Evolutionary conservation across 495 filamentous ascomycete genomes (phyloP).

Genomic region (Aspergillus hancockii): DNA sequence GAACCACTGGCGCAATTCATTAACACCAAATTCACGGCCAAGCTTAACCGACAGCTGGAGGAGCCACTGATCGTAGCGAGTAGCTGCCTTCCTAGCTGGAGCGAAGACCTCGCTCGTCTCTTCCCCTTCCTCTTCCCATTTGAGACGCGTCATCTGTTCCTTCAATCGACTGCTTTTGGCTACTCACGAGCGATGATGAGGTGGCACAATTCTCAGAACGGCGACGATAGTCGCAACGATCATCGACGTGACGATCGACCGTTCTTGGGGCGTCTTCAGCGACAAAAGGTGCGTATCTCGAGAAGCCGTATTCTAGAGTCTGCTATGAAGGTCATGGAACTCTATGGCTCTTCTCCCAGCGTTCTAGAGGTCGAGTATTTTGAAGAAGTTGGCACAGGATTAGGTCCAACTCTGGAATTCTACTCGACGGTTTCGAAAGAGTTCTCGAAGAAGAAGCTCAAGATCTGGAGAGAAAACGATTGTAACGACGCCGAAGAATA

Average conservation of each 20-base stretch:
- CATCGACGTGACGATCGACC: conserved; percentile 84
- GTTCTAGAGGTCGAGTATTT: conserved; percentile 98
- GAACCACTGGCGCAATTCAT: conserved; percentile 95
- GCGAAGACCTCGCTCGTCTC: conserved; percentile 90
- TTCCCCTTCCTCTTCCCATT: conserved; percentile 99
- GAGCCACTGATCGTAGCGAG: conserved; percentile 99
- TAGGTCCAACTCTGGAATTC: conserved; percentile 96
- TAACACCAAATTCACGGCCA: conserved; percentile 98
- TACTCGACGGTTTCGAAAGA: conserved; percentile 98
- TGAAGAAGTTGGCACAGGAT: conserved; percentile 94
- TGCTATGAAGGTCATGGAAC: conserved; percentile 98
- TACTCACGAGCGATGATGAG: conserved; percentile 96
- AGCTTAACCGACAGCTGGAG: conserved; percentile 94
- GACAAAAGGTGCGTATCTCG: conserved; percentile 97
- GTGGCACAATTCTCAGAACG: conserved; percentile 90
- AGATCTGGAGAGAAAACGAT: conserved; percentile 93
- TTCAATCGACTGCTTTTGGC: conserved; percentile 97
- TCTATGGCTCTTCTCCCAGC: conserved; percentile 94
- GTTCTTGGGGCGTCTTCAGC: conserved; percentile 89
- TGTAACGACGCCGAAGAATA: conserved; percentile 74
- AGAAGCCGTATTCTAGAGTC: conserved; percentile 91
- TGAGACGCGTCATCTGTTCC: conserved; percentile 94
- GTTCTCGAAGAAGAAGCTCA: conserved; percentile 94
- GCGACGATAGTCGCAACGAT: conserved; percentile 76
- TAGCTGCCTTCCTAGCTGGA: conserved; percentile 94